A percentile compares a stretch with the other conserved stretches of the same genome.
Evolutionary conservation across 495 filamentous ascomycete species (phyloP).

Genomic region (Chlorociboria aeruginascens): DNA sequence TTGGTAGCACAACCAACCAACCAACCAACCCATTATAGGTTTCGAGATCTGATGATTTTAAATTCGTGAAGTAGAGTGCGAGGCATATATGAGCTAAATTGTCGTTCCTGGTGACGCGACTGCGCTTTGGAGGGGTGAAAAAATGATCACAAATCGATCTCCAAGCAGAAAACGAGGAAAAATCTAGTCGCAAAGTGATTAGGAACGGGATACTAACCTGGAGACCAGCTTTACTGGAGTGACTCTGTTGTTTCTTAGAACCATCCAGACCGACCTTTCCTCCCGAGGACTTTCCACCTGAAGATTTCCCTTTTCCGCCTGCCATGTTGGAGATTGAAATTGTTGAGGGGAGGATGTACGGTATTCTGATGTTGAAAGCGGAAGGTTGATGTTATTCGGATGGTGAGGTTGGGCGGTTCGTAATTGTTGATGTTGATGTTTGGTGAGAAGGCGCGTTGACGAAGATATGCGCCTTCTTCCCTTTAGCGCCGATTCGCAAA

Average conservation of each 20-base stretch:
- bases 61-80: no score
- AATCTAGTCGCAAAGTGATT: not conserved
- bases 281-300: conserved; percentile 75
- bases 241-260: conserved; percentile 90
- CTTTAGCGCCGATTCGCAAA: conserved; percentile 8
- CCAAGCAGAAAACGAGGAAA: no score
- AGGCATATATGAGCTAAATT: no score
- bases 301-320: conserved; percentile 89
- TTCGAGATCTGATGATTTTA: no score
- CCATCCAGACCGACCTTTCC: conserved; percentile 74
- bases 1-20: no score
- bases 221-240: conserved; percentile 94
- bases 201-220: conserved; percentile 60
- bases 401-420: conserved; percentile 1
- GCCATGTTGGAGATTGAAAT: conserved; percentile 40
- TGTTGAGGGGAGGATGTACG: not conserved
- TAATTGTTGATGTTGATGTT: conserved; percentile 10
- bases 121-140: no score
- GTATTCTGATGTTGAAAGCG: conserved; percentile 3
- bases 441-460: conserved; percentile 16
- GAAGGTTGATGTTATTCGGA: conserved; percentile 1
- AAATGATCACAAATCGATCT: no score
- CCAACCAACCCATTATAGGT: no score
- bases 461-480: conserved; percentile 8
- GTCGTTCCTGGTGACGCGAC: no score